Base-by-base conservation (phyloP, 2,329 filamentous ascomycete species). In the Penicillium sp. region DNA sequence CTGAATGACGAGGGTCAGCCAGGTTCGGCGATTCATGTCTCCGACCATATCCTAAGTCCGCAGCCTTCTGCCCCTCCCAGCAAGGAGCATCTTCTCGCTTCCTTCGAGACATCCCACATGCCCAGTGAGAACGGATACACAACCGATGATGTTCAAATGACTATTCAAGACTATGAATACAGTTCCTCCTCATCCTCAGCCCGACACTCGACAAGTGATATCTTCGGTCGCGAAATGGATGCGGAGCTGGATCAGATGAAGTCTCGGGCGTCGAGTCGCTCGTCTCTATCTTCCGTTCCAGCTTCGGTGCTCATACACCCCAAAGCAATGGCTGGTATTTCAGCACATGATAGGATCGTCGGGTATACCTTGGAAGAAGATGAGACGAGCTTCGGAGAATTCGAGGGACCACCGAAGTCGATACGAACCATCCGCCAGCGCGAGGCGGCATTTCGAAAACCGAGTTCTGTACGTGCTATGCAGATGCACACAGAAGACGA, bases 401-500 rank as follows among this genome's bases (percentile, higher is more conserved):
- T 63, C 56, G 53, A 61, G 8, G 59, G 55, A 44, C 57, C 48
- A 31, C 52, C 57, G 46, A 63, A 54, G 25, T 51, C 55, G 18
- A 55, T 63, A 24, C 62, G 65, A 6, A 65, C 64, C 1, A 58
- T 71, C 20, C 62, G 69, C 28, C 67, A 69, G 41, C 68, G 67
- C 8, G 64, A 70, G 50, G 66, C 66, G 0, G 69, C 67, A 0
- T 77, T 77, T 51, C 69, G 74, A 31, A 73, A 76, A 53, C 71
- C 74, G 1, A 77, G 74, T 61, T 77, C 74, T 0, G 73, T 77
- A 5, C 61, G 68, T 30, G 74, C 74, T 6, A 69, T 76, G 61
- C 74, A 76, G 57, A 74, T 76, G 72, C 63, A 71, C 40, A 72
- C 69, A 0, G 70, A 72, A 43, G 72, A 74, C 46, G 72, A 75